Conservation (phyloP, 2,329 filamentous ascomycete genomes). For the Colletotrichum liriopes region DNA sequence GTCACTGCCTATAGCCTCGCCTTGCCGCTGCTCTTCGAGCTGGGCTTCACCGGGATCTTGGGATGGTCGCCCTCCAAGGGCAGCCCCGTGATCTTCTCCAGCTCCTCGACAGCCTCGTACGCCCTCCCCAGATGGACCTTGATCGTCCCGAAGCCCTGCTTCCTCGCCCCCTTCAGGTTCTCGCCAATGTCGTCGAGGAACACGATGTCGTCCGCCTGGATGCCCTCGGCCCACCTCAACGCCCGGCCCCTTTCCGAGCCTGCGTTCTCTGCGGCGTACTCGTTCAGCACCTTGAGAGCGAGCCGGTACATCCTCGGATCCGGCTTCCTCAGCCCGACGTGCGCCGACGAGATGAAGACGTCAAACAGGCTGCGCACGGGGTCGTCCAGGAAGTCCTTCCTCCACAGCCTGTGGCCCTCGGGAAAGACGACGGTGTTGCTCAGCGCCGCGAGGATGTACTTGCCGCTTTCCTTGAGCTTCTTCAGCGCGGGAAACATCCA, state of each 20-base stretch:
- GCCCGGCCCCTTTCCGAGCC: conserved; percentile 54
- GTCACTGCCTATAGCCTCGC: conserved; percentile 60
- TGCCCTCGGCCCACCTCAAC: conserved; percentile 64
- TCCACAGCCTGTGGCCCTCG: conserved; percentile 77
- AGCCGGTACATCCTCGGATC: conserved; percentile 85
- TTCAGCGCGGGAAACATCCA: conserved; percentile 90
- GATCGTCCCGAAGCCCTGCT: conserved; percentile 83
- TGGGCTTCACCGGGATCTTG: conserved; percentile 62
- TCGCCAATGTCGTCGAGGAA: conserved; percentile 97
- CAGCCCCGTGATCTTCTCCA: conserved; percentile 84
- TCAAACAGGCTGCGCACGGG: conserved; percentile 82
- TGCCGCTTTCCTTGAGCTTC: conserved; percentile 74
- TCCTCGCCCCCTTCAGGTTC: conserved; percentile 86
- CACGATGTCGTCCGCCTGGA: conserved; percentile 78
- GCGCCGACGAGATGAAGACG: conserved; percentile 88
- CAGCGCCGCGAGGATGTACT: conserved; percentile 84
- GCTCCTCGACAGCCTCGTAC: conserved; percentile 84
- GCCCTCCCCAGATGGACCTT: conserved; percentile 87
- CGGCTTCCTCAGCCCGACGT: conserved; percentile 90
- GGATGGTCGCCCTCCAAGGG: conserved; percentile 71
- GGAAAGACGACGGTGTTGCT: conserved; percentile 95
- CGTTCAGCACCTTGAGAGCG: conserved; percentile 77
- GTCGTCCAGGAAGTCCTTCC: conserved; percentile 65
- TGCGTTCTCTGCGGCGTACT: conserved; percentile 70
- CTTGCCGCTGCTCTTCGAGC: conserved; percentile 51